phyloP scores from a whole-genome alignment of 768 basidiomycete genomes.

The Leccinum disarticulatum region DNA sequence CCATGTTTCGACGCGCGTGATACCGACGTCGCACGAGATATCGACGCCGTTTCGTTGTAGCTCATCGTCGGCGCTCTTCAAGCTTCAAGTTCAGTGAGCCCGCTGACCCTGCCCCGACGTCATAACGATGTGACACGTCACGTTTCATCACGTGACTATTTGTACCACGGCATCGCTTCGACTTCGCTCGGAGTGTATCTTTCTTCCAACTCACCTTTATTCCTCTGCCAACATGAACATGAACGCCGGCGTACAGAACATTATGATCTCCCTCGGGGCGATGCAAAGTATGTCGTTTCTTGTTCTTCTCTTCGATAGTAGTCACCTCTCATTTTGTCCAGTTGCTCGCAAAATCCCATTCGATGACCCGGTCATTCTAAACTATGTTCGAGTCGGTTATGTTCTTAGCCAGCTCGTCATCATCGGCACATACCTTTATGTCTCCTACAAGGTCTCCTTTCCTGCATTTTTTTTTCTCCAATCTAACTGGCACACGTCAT shows the following conservation, averaged over 20 bases:
- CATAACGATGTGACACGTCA: constrained; percentile 25
- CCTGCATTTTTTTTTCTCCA: not conserved
- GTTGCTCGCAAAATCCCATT: constrained; percentile 92
- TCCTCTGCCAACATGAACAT: constrained; percentile 61
- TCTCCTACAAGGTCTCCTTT: constrained; percentile 59
- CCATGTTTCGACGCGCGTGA: constrained; percentile 63
- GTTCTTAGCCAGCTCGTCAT: constrained; percentile 69
- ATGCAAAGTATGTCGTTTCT: constrained; percentile 69
- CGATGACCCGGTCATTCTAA: constrained; percentile 80
- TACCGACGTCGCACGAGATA: constrained; percentile 71
- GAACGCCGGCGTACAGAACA: constrained; percentile 77
- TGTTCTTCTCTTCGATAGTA: not conserved
- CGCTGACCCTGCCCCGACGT: constrained; percentile 16
- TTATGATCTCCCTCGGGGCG: constrained; percentile 86
- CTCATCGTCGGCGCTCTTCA: constrained; percentile 21
- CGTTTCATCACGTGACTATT: constrained; percentile 12
- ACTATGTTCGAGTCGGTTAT: constrained; percentile 84
- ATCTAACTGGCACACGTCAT: constrained; percentile 16
- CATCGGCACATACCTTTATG: constrained; percentile 77
- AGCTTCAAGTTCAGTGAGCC: not conserved
- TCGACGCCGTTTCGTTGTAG: constrained; percentile 47
- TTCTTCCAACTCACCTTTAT: not conserved
- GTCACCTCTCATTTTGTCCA: constrained; percentile 31
- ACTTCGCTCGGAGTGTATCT: no score
- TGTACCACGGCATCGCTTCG: not conserved